Base-by-base conservation (phyloP, 768 basidiomycete genomes). In the Phlegmacium glaucopus region DNA sequence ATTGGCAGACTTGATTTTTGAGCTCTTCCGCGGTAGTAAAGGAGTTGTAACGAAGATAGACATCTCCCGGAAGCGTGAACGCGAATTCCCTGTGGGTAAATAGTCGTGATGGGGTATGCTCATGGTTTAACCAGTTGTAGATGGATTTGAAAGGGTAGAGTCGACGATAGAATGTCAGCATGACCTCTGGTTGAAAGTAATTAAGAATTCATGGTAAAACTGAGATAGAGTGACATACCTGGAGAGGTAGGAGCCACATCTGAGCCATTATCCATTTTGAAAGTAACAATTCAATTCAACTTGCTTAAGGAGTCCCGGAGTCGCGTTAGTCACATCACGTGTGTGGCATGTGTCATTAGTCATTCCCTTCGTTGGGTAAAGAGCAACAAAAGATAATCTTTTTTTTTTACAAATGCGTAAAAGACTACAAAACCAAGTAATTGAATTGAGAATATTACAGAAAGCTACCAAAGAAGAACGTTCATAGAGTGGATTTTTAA, bases 71-170 rank as follows among this genome's bases (percentile, higher is more conserved):
- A 16, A 98, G 80, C 3, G 94, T 97, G 66, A 95, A 94, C 16
- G 96, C 85, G 63, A 97, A 95, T 65, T 99, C 96, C 61, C 96
- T 86, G 60, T 97, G 84, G 3, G 90, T 92, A 64, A 91, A 98
- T 41, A 90, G 80, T 50, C 80, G 82, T 10, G 84, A 78, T 1
- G 94, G 80, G 46, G 76, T 71, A 51, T 90, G 87, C 52, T 87
- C 87, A 53, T 97, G 95, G 62, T 97, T 97, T 17, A 99, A 76
- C 96, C 96, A 99, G 49, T 79, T 77, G 69, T 86, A 97, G 53
- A 98, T 79, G 1, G 91, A 87, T 62, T 93, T 89, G 79, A 91
- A 98, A 2, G 96, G 96, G 65, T 95, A 97, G 1, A 98, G 73
- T 38, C 92, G 80, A 36, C 84, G 77, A 70, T 99, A 98, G 67